Conservation (phyloP, 202 grass and related monocot species). For the Carex arenaria region DNA sequence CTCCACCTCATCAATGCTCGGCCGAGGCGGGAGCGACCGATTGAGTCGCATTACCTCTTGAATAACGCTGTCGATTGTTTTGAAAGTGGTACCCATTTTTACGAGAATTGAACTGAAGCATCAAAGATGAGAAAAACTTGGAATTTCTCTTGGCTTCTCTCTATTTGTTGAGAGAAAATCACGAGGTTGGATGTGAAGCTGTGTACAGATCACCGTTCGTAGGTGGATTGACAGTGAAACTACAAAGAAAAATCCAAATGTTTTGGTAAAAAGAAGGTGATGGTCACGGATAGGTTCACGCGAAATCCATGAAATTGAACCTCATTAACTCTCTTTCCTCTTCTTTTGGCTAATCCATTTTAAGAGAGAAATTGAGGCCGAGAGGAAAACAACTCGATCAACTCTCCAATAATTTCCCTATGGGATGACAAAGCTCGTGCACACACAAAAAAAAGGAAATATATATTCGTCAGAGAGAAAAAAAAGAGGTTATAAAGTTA, state of each 20-base stretch:
- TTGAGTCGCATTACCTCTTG: constrained; percentile 82
- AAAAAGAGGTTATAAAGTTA: background rate
- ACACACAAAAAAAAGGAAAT: constrained; percentile 2
- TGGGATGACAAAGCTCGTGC: constrained; percentile 15
- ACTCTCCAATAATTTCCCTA: constrained; percentile 16
- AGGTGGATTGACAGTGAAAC: constrained; percentile 21
- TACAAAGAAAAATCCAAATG: constrained; percentile 8
- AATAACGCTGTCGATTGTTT: constrained; percentile 59
- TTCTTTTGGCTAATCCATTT: constrained; percentile 2
- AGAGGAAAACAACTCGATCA: constrained; percentile 22
- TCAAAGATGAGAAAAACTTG: background rate
- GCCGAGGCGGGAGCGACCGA: constrained; percentile 62
- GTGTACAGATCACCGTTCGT: constrained; percentile 16
- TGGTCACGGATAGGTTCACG: constrained; percentile 22
- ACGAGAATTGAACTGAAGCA: constrained; percentile 12
- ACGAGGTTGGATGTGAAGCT: constrained; percentile 23
- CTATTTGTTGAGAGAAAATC: constrained; percentile 14
- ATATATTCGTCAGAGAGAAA: constrained; percentile 6
- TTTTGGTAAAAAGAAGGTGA: constrained; percentile 11
- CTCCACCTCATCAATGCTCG: constrained; percentile 70
- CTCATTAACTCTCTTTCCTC: background rate
- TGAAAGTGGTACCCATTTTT: constrained; percentile 56
- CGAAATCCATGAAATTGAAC: constrained; percentile 29
- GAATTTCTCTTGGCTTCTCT: background rate
- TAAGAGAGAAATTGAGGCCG: constrained; percentile 12